phyloP scores from a whole-genome alignment of 768 basidiomycete species.

The Brasilioporus rufonigricans region DNA sequence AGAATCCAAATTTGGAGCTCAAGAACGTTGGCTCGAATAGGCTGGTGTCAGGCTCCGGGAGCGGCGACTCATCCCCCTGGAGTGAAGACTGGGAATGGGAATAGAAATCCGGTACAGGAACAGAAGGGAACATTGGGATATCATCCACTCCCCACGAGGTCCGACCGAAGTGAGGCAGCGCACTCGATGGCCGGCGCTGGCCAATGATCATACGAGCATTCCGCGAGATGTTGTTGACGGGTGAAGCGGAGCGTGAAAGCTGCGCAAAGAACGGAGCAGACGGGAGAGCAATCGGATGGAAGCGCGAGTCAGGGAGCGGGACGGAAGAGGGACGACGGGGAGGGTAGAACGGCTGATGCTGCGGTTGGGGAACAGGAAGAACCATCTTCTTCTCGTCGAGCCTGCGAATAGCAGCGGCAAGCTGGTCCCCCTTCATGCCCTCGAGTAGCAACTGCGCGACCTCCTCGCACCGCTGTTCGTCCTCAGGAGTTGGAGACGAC shows the following conservation, averaged over 20 bases:
- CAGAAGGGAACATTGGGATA: slow-evolving; percentile 23
- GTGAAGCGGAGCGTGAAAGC: slow-evolving; percentile 44
- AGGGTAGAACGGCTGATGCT: slow-evolving; percentile 28
- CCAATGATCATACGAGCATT: slow-evolving; percentile 41
- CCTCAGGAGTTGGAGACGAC: slow-evolving; percentile 14
- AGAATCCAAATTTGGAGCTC: slow-evolving; percentile 28
- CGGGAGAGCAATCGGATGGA: slow-evolving; percentile 44
- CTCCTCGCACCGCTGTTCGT: slow-evolving; percentile 42
- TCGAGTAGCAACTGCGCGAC: slow-evolving; percentile 63
- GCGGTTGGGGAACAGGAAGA: not conserved
- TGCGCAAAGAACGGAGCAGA: slow-evolving; percentile 40
- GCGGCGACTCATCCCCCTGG: slow-evolving; percentile 45
- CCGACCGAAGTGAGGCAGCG: slow-evolving; percentile 35
- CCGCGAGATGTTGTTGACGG: slow-evolving; percentile 43
- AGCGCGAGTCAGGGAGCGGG: slow-evolving; percentile 47
- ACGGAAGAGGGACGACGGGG: slow-evolving; percentile 63
- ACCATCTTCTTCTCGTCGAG: slow-evolving; percentile 38
- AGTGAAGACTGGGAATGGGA: slow-evolving; percentile 22
- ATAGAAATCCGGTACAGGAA: slow-evolving; percentile 1
- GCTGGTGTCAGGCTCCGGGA: slow-evolving; percentile 48
- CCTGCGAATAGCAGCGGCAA: slow-evolving; percentile 56
- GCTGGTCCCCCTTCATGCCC: slow-evolving; percentile 69
- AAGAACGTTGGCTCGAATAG: slow-evolving; percentile 47
- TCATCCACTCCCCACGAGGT: slow-evolving; percentile 28
- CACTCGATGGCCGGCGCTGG: slow-evolving; percentile 50